Percentiles rank a stretch among this genome's conserved stretches.
Evolutionary conservation across 1,284 basidiomycete species (phyloP).

Genomic region (Macrocybe sp.): DNA sequence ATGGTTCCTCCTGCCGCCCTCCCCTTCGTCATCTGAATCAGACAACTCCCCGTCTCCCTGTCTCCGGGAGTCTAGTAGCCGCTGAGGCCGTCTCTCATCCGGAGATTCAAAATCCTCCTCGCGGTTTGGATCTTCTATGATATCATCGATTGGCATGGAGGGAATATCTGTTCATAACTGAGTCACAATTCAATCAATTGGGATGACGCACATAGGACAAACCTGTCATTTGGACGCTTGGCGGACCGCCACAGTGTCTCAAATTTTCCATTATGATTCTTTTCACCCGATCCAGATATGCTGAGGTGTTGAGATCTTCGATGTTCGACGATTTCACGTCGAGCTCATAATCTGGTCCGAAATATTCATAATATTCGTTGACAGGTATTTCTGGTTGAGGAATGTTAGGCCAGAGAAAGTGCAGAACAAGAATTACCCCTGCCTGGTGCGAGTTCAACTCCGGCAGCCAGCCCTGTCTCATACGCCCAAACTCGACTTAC

Average conservation of each 20-base stretch:
- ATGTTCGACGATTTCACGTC: slow-evolving; percentile 96
- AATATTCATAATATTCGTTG: slow-evolving; percentile 99
- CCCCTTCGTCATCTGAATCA: slow-evolving; percentile 85
- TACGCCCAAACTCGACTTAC: slow-evolving; percentile 97
- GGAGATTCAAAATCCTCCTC: slow-evolving; percentile 78
- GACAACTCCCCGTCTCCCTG: slow-evolving; percentile 80
- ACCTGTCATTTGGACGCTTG: slow-evolving; percentile 88
- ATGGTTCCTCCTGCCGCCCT: slow-evolving; percentile 70
- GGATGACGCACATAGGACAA: slow-evolving; percentile 15
- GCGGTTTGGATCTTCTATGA: slow-evolving; percentile 72
- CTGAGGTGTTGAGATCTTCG: slow-evolving; percentile 91
- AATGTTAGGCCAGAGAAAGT: slow-evolving; percentile 5
- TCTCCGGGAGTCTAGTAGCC: slow-evolving; percentile 66
- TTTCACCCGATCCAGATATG: slow-evolving; percentile 92
- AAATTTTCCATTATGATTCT: slow-evolving; percentile 90
- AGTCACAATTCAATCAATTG: slow-evolving; percentile 2
- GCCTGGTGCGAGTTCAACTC: slow-evolving; percentile 88
- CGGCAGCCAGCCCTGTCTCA: slow-evolving; percentile 96
- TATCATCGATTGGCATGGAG: slow-evolving; percentile 71
- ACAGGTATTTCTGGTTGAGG: slow-evolving; percentile 78
- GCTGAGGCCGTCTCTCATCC: slow-evolving; percentile 68
- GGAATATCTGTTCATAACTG: slow-evolving; percentile 60
- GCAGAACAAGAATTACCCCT: slow-evolving; percentile 16
- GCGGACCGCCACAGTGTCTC: slow-evolving; percentile 79
- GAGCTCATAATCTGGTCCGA: slow-evolving; percentile 96